Conservation (phyloP, 345 rosid species). For the Eucalyptus marginata region DNA sequence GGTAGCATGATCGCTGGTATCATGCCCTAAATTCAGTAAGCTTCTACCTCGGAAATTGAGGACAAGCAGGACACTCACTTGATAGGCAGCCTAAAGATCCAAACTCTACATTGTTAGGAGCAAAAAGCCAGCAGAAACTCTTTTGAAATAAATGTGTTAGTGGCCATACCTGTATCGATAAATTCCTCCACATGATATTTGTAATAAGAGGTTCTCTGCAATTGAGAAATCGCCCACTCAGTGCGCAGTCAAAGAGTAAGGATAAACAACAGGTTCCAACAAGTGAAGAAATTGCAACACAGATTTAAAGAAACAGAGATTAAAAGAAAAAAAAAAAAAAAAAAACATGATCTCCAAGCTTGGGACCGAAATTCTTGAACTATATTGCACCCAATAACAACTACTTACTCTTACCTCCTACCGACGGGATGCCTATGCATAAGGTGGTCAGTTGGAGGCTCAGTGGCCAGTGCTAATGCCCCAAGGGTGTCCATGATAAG, state of each 20-base stretch:
- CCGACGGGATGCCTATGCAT: constrained; percentile 96
- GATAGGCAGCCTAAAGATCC: constrained; percentile 63
- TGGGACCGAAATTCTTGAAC: neutral
- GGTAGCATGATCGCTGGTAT: constrained; percentile 17
- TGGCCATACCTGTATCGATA: constrained; percentile 61
- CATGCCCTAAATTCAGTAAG: constrained; percentile 33
- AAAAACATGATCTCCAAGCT: neutral
- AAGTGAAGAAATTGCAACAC: neutral
- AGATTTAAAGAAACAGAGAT: neutral
- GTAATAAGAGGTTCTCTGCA: constrained; percentile 95
- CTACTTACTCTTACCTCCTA: constrained; percentile 48
- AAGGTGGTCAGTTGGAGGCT: constrained; percentile 95
- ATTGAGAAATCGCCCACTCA: neutral
- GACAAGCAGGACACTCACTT: constrained; percentile 63
- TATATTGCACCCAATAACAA: neutral
- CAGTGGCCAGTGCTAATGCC: constrained; percentile 95
- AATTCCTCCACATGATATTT: constrained; percentile 98
- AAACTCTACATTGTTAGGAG: neutral
- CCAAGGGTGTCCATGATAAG: constrained; percentile 99
- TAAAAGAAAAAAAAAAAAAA: too few relatives aligned
- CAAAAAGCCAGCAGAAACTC: neutral
- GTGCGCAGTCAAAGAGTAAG: neutral
- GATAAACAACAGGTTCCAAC: neutral
- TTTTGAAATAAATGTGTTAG: neutral
- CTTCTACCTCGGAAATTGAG: constrained; percentile 64